Evolutionary conservation across 2,329 filamentous ascomycete species (phyloP).

Genomic region (Mycosphaerella arachidis): DNA sequence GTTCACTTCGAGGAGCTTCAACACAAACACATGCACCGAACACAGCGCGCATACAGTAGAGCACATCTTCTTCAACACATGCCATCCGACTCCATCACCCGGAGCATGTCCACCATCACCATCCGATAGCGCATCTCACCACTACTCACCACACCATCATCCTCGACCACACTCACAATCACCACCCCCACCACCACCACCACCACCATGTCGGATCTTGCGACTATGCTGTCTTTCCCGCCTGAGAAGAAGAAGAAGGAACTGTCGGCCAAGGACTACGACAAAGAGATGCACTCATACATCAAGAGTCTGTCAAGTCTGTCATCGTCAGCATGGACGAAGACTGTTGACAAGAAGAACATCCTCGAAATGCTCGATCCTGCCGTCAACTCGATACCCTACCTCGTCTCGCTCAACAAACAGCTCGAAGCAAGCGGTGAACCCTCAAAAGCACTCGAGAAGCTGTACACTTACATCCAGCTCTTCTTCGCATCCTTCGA

Average conservation of each 20-base stretch:
- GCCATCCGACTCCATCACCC: not conserved
- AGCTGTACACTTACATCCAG: conserved; percentile 46
- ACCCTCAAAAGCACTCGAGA: conserved; percentile 33
- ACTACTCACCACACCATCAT: not conserved
- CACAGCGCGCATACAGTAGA: not conserved
- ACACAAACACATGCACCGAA: not conserved
- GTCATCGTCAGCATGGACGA: conserved; percentile 31
- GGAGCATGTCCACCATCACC: not conserved
- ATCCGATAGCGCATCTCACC: not conserved
- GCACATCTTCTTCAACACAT: not conserved
- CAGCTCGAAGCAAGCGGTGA: conserved; percentile 20
- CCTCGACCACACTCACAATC: conserved; percentile 1
- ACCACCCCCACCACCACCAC: conserved; percentile 11
- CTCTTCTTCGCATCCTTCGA: conserved; percentile 49
- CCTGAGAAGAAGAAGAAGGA: conserved; percentile 23
- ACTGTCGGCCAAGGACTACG: conserved; percentile 38
- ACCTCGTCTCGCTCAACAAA: conserved; percentile 51
- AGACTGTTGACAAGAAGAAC: conserved; percentile 38
- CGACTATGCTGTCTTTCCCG: conserved; percentile 33
- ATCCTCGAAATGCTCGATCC: conserved; percentile 51
- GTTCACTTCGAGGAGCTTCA: not conserved
- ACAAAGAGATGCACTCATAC: conserved; percentile 35
- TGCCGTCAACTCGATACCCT: conserved; percentile 54
- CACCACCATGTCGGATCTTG: conserved; percentile 15
- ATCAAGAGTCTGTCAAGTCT: conserved; percentile 35